Percentiles rank a stretch among this genome's conserved stretches.
Evolutionary conservation across 805 yeast species (phyloP).

Genomic region (Wickerhamomyces chaumierensis): DNA sequence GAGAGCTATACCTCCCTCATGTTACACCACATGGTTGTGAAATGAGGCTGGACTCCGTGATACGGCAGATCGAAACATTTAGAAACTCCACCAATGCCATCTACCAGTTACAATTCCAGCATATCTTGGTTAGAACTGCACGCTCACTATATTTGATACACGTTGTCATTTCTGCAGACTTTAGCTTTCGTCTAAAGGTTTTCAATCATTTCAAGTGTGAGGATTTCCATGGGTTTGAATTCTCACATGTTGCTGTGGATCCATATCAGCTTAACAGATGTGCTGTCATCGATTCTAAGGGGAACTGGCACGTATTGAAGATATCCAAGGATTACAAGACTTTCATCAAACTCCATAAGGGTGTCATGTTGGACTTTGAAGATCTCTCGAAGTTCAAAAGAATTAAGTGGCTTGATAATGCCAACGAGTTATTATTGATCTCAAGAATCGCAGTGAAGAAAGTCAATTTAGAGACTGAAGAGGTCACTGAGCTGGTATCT

Average conservation of each 20-base stretch:
- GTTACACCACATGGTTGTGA: no score
- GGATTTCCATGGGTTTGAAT: slow-evolving; percentile 22
- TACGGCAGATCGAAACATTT: background rate
- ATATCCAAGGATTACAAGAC: slow-evolving; percentile 2
- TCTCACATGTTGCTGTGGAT: slow-evolving; percentile 35
- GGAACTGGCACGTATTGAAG: slow-evolving; percentile 36
- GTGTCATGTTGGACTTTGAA: slow-evolving; percentile 25
- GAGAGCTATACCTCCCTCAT: no score
- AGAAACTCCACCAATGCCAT: background rate
- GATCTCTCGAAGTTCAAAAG: slow-evolving; percentile 49
- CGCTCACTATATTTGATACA: background rate
- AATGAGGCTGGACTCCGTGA: background rate
- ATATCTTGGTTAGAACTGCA: background rate
- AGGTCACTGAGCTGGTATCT: slow-evolving; percentile 20
- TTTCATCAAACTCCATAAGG: slow-evolving; percentile 1
- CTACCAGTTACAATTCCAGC: background rate
- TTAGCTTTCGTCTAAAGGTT: no score
- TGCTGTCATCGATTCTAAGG: slow-evolving; percentile 22
- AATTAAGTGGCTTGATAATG: slow-evolving; percentile 31
- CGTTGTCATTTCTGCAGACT: background rate
- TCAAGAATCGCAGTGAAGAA: slow-evolving; percentile 32
- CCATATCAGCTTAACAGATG: slow-evolving; percentile 29
- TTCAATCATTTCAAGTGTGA: slow-evolving; percentile 2
- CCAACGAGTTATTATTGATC: slow-evolving; percentile 22
- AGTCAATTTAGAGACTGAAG: slow-evolving; percentile 18